phyloP scores from a whole-genome alignment of 1,284 basidiomycete species.

The Irpex lacteus region DNA sequence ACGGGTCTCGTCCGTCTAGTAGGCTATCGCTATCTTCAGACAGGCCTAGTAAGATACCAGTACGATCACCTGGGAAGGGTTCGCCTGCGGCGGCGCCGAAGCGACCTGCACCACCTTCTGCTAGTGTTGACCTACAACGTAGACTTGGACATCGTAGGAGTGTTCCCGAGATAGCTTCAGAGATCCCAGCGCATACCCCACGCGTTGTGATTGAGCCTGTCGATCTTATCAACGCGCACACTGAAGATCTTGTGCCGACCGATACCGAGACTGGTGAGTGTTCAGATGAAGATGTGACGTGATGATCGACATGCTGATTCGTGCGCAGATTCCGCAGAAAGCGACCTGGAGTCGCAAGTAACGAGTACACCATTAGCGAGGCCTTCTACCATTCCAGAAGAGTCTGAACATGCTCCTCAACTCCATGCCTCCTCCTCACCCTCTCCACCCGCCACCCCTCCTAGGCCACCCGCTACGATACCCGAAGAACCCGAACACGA shows the following conservation, averaged over 20 bases:
- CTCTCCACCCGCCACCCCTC: slow-evolving; percentile 14
- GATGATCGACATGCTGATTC: neutral
- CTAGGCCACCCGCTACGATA: neutral
- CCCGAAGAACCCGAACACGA: slow-evolving; percentile 5
- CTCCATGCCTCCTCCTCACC: slow-evolving; percentile 20
- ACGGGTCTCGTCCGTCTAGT: slow-evolving; percentile 25
- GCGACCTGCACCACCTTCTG: slow-evolving; percentile 2
- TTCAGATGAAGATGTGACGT: neutral
- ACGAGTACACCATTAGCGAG: slow-evolving; percentile 39
- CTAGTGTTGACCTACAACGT: slow-evolving; percentile 7
- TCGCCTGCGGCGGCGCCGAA: neutral
- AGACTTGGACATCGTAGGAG: slow-evolving; percentile 29
- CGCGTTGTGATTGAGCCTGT: slow-evolving; percentile 4
- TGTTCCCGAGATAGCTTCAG: slow-evolving; percentile 21
- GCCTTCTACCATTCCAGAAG: slow-evolving; percentile 26
- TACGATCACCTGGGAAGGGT: slow-evolving; percentile 32
- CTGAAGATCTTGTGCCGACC: slow-evolving; percentile 8
- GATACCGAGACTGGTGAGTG: slow-evolving; percentile 10
- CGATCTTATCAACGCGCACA: slow-evolving; percentile 4
- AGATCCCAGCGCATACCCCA: slow-evolving; percentile 19
- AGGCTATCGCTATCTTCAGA: slow-evolving; percentile 15
- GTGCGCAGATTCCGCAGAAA: slow-evolving; percentile 15
- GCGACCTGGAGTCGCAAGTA: slow-evolving; percentile 10
- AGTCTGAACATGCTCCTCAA: neutral
- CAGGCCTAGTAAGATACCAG: slow-evolving; percentile 42